Base-by-base conservation (phyloP, 768 basidiomycete genomes). In the Grammothele lineata region DNA sequence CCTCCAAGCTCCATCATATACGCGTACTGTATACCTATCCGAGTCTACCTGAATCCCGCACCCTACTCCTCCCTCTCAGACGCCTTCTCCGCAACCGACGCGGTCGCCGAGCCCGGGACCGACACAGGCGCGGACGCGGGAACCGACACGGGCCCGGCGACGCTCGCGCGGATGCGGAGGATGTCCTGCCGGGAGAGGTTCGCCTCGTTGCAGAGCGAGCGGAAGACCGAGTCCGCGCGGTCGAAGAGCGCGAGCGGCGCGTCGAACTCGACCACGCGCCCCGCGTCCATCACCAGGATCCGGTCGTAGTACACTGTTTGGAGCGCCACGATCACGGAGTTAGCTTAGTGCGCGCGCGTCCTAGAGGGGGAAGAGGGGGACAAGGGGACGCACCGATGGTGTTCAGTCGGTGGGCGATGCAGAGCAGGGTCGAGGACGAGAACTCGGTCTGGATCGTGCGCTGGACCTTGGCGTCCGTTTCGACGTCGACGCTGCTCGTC, bases 391-490 rank as follows among this genome's bases (percentile, higher is more conserved):
- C 51, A 66, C 65, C 66, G 43, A 85, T 79, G 0, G 87, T 89
- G 48, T 77, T 76, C 47, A 90, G 65, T 26, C 88, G 75, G 65
- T 90, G 87, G 0, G 87, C 86, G 50, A 90, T 81, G 75, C 55
- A 61, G 42, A 93, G 61, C 37, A 92, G 65, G 23, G 92, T 72
- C 8, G 83, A 85, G 23, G 80, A 73, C 3, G 73, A 77, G 61
- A 95, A 95, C 57, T 95, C 89, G 53, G 85, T 82, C 12, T 92
- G 74, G 35, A 96, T 93, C 1, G 92, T 86, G 24, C 77, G 70
- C 62, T 95, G 92, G 40, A 95, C 92, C 66, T 92, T 92, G 4
- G 86, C 78, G 57, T 94, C 92, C 36, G 92, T 92, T 22, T 80
- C 83, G 57, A 92, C 85, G 59, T 91, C 87, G 44, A 91, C 88